Conservation (phyloP, 2,329 filamentous ascomycete genomes). For the Aspergillus alliaceus region DNA sequence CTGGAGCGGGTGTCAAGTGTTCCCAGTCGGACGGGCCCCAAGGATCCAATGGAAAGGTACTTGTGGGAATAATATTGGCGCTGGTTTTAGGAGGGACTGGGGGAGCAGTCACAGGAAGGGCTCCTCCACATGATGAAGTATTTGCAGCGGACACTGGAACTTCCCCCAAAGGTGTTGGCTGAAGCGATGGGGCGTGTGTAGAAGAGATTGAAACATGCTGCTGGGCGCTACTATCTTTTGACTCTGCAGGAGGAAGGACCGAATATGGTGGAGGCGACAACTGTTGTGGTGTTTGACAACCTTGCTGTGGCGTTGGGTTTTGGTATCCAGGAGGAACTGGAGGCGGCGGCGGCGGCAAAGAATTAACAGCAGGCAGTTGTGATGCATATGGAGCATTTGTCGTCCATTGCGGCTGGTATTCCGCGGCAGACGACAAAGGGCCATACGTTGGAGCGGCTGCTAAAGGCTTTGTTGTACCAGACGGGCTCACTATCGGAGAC, state of each 20-base stretch:
- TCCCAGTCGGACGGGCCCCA: conserved; percentile 52
- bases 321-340: conserved; percentile 39
- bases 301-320: conserved; percentile 25
- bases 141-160: neutral
- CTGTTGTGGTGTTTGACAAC: conserved; percentile 26
- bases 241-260: conserved; percentile 23
- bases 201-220: neutral
- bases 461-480: conserved; percentile 19
- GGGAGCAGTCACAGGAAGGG: conserved; percentile 13
- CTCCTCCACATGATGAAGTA: neutral
- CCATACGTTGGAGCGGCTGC: conserved; percentile 20
- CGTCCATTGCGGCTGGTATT: conserved; percentile 21
- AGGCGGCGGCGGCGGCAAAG: conserved; percentile 27
- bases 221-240: conserved; percentile 1
- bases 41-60: conserved; percentile 40
- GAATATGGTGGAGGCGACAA: conserved; percentile 31
- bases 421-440: conserved; percentile 4
- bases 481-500: conserved; percentile 15
- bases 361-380: conserved; percentile 18
- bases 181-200: conserved; percentile 1
- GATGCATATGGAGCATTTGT: conserved; percentile 23
- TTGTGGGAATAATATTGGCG: conserved; percentile 18
- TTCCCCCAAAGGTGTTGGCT: neutral
- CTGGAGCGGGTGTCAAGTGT: conserved; percentile 38
- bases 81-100: conserved; percentile 25